phyloP scores from a whole-genome alignment of 148 eudicot genomes.

The Amaranthus palmeri region DNA sequence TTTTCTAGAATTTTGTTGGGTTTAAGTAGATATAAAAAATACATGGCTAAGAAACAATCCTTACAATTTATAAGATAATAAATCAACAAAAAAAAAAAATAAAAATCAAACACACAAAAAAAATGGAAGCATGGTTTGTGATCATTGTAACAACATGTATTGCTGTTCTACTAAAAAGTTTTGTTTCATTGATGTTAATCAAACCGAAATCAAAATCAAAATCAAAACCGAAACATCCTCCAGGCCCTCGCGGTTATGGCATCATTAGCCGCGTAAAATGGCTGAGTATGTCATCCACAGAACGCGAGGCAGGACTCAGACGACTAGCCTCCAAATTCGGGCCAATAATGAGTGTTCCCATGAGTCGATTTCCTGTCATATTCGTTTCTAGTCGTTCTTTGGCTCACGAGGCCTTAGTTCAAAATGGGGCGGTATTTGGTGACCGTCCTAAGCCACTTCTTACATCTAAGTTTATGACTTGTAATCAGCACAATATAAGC shows the following conservation, averaged over 20 bases:
- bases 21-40: no score
- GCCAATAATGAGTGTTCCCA: conserved; percentile 39
- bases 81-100: not conserved
- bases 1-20: no score
- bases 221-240: conserved; percentile 7
- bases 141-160: conserved; percentile 12
- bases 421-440: conserved; percentile 56
- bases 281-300: conserved; percentile 34
- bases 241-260: conserved; percentile 22
- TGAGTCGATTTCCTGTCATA: conserved; percentile 31
- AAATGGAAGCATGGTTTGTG: conserved; percentile 19
- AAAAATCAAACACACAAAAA: not conserved
- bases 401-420: conserved; percentile 54
- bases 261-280: conserved; percentile 32
- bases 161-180: conserved; percentile 2
- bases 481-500: conserved; percentile 37
- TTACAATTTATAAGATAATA: no score
- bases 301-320: conserved; percentile 30
- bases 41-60: no score
- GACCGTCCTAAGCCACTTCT: conserved; percentile 49
- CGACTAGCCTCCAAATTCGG: conserved; percentile 28
- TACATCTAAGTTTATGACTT: conserved; percentile 17
- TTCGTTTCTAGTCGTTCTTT: conserved; percentile 40
- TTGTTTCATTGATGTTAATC: not conserved
- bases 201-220: not conserved